A percentile compares a stretch with the other conserved stretches of the same genome.
Evolutionary conservation across 306 rosid species (phyloP).

Genomic region (Cajanus cajan): DNA sequence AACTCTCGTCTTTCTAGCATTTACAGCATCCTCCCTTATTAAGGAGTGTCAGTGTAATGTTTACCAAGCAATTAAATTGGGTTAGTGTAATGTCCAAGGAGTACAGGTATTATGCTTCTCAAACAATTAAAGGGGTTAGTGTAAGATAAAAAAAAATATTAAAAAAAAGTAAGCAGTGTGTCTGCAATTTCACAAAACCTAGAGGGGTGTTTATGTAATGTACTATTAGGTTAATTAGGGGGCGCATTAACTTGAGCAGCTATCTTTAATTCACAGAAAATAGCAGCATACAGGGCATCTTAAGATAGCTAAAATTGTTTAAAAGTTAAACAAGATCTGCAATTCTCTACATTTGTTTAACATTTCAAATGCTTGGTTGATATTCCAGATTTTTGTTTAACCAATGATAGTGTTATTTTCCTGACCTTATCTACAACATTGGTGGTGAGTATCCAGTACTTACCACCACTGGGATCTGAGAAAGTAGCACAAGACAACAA

Average conservation of each 20-base stretch:
- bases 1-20: too few species aligned
- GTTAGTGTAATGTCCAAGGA: too few species aligned
- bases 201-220: too few species aligned
- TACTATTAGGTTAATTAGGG: not conserved
- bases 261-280: not conserved
- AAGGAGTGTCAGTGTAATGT: too few species aligned
- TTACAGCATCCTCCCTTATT: too few species aligned
- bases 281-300: not conserved
- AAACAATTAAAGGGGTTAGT: too few species aligned
- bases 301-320: not conserved
- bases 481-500: not conserved
- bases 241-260: not conserved
- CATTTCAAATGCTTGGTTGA: not conserved
- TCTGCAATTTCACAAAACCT: too few species aligned
- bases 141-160: too few species aligned
- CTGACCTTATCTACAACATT: not conserved
- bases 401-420: not conserved
- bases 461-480: constrained; percentile 24
- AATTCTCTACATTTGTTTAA: not conserved
- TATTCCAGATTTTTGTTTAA: not conserved
- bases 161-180: too few species aligned
- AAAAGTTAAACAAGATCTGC: not conserved
- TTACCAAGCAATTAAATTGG: too few species aligned
- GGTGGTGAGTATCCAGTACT: not conserved
- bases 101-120: too few species aligned